Base-by-base conservation (phyloP, 441 rosid genomes). In the Rhodomyrtus psidioides region DNA sequence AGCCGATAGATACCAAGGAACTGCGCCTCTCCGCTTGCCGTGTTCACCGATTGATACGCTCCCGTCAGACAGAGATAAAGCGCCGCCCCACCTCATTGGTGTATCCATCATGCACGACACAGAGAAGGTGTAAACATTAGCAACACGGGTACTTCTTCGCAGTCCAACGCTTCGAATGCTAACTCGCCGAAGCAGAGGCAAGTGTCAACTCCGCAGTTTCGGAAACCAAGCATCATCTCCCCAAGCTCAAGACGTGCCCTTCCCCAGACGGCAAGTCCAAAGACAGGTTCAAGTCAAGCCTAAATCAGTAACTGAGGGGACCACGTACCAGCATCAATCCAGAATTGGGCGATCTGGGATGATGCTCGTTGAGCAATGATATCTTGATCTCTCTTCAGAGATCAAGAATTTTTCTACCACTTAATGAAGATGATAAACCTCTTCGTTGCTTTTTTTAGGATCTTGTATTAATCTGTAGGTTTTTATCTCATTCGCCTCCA, bases 171-270 rank as follows among this genome's bases (percentile, higher is more conserved):
- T 0, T 58, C 81, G 23, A 59, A 89, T 74, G 75, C 55, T 30
- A 53, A 87, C 87, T 83, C 89, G 23, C 86, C 91, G 7, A 87
- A 88, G 81, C 76, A 83, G 85, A 90, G 87, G 89, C 86, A 70
- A 58, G 86, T 81, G 16, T 90, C 89, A 53, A 86, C 89, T 49
- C 89, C 86, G 42, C 86, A 90, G 82, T 55, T n/a, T 85, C 88
- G 34, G 26, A 81, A 82, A 46, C 89, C 88, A 58, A 83, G 60
- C 86, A 81, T 10, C 13, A 10, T 86, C 53, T 83, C 88, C 42
- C 56, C 62, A 28, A 86, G 87, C 34, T 34, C 84, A 86, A 81
- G 65, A 87, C 86, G 86, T 74, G 88, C 86, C 87, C 83, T 49
- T 60, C 91, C 51, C 93, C 84, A 1, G 86, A 85, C 49, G 83